Percentiles rank a stretch among this genome's conserved stretches.
Conservation (phyloP, 495 filamentous ascomycete genomes). For the Penicillium cosmopolitanum region DNA sequence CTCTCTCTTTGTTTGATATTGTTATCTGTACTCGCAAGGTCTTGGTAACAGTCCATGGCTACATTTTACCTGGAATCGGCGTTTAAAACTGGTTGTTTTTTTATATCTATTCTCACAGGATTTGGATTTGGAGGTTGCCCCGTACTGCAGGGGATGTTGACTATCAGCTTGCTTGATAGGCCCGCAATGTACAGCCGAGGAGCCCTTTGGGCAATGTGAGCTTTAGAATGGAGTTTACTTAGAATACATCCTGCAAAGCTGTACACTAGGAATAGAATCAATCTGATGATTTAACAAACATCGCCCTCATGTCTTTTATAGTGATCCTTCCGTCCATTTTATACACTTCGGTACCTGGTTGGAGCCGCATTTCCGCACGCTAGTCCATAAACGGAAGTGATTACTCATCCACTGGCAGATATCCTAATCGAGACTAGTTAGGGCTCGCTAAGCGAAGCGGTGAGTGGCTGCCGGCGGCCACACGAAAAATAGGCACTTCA, state of each 20-base stretch:
- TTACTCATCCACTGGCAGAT: slow-evolving; percentile 29
- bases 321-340: no score
- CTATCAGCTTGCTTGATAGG: not conserved
- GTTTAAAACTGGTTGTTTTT: slow-evolving; percentile 13
- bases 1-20: slow-evolving; percentile 8
- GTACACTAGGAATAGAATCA: slow-evolving; percentile 31
- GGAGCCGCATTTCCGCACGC: not conserved
- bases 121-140: not conserved
- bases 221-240: slow-evolving; percentile 13
- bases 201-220: slow-evolving; percentile 4
- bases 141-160: not conserved
- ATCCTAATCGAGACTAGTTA: slow-evolving; percentile 36
- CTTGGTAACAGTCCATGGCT: slow-evolving; percentile 1
- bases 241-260: slow-evolving; percentile 21
- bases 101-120: not conserved
- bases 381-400: slow-evolving; percentile 3
- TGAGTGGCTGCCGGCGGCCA: slow-evolving; percentile 44
- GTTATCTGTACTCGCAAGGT: not conserved
- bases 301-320: no score
- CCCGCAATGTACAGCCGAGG: not conserved
- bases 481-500: slow-evolving; percentile 49
- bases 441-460: slow-evolving; percentile 57
- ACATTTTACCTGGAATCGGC: slow-evolving; percentile 12
- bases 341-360: no score
- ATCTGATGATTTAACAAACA: slow-evolving; percentile 10